Percentiles rank a stretch among this genome's conserved stretches.
phyloP scores from a whole-genome alignment of 2,329 filamentous ascomycete species.

The Xylariaceae sp. region DNA sequence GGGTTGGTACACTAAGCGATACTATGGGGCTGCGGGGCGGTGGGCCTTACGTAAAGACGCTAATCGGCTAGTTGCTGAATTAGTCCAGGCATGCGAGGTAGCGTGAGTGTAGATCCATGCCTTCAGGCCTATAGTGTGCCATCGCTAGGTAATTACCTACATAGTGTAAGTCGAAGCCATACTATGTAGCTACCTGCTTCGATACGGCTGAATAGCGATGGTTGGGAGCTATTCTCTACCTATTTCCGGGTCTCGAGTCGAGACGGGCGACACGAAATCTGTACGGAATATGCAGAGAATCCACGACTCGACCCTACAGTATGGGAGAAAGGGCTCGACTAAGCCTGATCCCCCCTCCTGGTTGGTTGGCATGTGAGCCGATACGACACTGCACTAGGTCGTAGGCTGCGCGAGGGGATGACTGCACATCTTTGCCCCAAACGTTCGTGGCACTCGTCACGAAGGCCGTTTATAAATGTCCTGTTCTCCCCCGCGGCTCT shows the following conservation, averaged over 20 bases:
- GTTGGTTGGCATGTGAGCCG: background rate
- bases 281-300: background rate
- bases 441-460: background rate
- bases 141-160: background rate
- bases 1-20: background rate
- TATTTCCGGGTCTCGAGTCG: background rate
- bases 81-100: background rate
- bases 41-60: background rate
- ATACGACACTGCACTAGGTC: background rate
- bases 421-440: constrained; percentile 10
- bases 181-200: background rate
- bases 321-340: background rate
- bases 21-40: background rate
- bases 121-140: background rate
- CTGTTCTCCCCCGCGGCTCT: constrained; percentile 6
- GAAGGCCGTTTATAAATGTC: constrained; percentile 9
- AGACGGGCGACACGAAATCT: background rate
- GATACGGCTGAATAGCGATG: background rate
- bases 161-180: background rate
- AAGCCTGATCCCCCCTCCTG: background rate
- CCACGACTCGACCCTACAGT: background rate
- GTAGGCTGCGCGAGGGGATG: background rate
- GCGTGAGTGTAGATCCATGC: background rate
- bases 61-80: background rate
- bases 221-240: background rate